phyloP scores from a whole-genome alignment of 2,329 filamentous ascomycete genomes.

The Fusarium decemcellulare region DNA sequence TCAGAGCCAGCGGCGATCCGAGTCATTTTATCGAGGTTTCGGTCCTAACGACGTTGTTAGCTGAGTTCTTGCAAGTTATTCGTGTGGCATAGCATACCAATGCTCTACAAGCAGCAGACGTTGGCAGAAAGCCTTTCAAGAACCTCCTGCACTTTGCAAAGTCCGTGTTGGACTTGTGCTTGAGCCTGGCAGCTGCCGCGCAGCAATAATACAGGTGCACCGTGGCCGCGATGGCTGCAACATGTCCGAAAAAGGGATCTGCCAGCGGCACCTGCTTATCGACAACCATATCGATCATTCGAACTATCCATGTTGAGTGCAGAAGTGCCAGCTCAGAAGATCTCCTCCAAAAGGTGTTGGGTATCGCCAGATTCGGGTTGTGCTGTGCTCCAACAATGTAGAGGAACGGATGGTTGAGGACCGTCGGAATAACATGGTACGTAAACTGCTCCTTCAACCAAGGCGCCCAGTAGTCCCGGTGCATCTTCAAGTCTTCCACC shows the following conservation, averaged over 20 bases:
- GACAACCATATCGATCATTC: constrained; percentile 68
- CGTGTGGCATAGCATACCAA: constrained; percentile 53
- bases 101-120: constrained; percentile 61
- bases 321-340: constrained; percentile 66
- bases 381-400: constrained; percentile 67
- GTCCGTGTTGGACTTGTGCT: constrained; percentile 66
- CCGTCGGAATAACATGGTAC: constrained; percentile 65
- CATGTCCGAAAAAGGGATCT: constrained; percentile 67
- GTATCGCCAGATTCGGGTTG: constrained; percentile 65
- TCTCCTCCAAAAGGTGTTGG: constrained; percentile 67
- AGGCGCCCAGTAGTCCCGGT: constrained; percentile 64
- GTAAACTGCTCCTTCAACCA: constrained; percentile 69
- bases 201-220: constrained; percentile 69
- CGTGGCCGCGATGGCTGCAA: constrained; percentile 65
- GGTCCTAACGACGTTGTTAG: constrained; percentile 55
- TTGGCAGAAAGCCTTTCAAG: constrained; percentile 62
- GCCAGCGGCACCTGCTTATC: constrained; percentile 64
- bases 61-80: neutral
- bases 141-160: constrained; percentile 66
- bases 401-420: constrained; percentile 67
- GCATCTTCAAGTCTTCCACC: constrained; percentile 59
- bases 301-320: constrained; percentile 68
- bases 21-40: constrained; percentile 63
- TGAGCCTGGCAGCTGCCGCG: constrained; percentile 62
- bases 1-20: constrained; percentile 64